A percentile compares a stretch with the other conserved stretches of the same genome.
These are phyloP conservation scores for Coffea canephora DNA, from an alignment of 257 asterid species.

Conservation along the genomic window DNA sequence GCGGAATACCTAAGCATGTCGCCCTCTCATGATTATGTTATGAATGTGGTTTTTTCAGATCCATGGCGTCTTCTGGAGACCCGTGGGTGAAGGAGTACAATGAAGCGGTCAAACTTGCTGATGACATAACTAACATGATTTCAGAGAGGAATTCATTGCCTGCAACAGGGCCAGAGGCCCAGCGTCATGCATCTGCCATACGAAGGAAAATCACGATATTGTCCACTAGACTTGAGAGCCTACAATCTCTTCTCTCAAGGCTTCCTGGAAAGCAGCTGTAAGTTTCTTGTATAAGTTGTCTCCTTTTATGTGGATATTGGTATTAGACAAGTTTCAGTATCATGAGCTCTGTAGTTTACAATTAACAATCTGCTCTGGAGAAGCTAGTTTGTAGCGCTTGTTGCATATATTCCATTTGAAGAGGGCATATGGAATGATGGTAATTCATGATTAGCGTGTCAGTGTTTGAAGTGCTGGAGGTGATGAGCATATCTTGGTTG, in stretches of 20 bases:
- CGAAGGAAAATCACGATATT: conserved; percentile 92
- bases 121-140: conserved; percentile 80
- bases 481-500: not conserved
- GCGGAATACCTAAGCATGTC: not conserved
- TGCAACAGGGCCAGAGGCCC: conserved; percentile 71
- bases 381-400: not conserved
- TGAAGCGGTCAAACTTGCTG: conserved; percentile 84
- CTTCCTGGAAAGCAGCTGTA: conserved; percentile 72
- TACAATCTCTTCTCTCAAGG: conserved; percentile 59
- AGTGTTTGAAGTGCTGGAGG: not conserved
- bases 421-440: not conserved
- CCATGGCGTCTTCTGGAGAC: conserved; percentile 79
- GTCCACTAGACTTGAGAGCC: conserved; percentile 76
- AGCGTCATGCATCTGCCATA: conserved; percentile 77
- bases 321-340: not conserved
- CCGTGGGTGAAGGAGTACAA: conserved; percentile 93
- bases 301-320: not conserved
- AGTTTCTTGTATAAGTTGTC: conserved; percentile 23
- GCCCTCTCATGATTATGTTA: not conserved
- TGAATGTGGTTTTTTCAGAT: conserved; percentile 19
- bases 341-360: not conserved
- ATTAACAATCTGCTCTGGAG: not conserved
- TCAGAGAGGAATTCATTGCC: conserved; percentile 74
- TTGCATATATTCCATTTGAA: not conserved
- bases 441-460: not conserved